Conservation (phyloP, 108 stramenopile species). For the Pelagomonas calceolata region DNA sequence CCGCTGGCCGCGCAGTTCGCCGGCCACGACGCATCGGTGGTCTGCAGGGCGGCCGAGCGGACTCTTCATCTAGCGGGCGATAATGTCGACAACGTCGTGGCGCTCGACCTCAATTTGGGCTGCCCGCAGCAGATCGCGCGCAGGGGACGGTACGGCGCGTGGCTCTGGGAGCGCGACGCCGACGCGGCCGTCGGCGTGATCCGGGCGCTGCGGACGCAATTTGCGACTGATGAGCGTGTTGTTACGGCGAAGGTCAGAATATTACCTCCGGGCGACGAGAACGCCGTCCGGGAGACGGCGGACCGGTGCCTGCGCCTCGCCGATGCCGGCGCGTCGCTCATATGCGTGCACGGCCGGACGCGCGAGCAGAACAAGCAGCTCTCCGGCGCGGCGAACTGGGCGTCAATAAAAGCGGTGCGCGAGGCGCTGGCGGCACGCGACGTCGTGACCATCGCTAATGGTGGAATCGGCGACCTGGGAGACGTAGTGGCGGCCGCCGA, state of each 20-base stretch:
- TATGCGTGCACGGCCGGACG: slow-evolving; percentile 97
- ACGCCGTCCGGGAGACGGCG: slow-evolving; percentile 53
- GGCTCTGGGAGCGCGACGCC: slow-evolving; percentile 72
- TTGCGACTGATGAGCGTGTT: slow-evolving; percentile 4
- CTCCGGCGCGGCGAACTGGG: slow-evolving; percentile 60
- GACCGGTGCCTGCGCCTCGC: slow-evolving; percentile 64
- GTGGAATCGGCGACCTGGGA: slow-evolving; percentile 28
- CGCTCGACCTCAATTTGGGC: slow-evolving; percentile 92
- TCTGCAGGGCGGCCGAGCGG: slow-evolving; percentile 62
- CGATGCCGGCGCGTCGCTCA: slow-evolving; percentile 68
- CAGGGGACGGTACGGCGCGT: slow-evolving; percentile 92
- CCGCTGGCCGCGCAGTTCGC: slow-evolving; percentile 83
- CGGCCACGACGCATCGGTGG: slow-evolving; percentile 61
- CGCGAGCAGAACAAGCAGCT: slow-evolving; percentile 56
- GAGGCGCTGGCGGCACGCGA: slow-evolving; percentile 70
- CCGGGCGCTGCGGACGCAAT: slow-evolving; percentile 25
- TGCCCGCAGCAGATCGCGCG: slow-evolving; percentile 91
- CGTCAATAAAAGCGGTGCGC: slow-evolving; percentile 61
- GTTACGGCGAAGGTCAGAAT: slow-evolving; percentile 55
- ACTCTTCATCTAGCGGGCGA: slow-evolving; percentile 20
- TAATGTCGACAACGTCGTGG: slow-evolving; percentile 58
- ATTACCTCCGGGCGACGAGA: slow-evolving; percentile 50
- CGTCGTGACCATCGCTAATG: slow-evolving; percentile 33
- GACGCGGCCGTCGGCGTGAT: slow-evolving; percentile 17
- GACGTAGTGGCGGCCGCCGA: slow-evolving; percentile 27